Base-by-base conservation (phyloP, 768 basidiomycete genomes). In the Rhodotorula paludigena region DNA sequence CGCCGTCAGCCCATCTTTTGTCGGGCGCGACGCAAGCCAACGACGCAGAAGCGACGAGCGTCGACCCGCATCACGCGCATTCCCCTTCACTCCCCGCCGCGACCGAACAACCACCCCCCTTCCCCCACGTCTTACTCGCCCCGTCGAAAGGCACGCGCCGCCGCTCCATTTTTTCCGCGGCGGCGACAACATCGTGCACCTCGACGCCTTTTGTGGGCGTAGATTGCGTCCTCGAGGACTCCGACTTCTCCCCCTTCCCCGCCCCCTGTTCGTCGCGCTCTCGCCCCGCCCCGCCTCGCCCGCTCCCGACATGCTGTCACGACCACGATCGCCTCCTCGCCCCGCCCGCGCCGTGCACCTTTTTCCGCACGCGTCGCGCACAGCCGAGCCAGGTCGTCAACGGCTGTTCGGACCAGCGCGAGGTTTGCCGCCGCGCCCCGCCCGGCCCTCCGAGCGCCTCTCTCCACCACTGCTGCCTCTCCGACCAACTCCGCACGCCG, bases 151-250 rank as follows among this genome's bases (percentile, higher is more conserved):
- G n/a, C n/a, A n/a, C n/a, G n/a, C n/a, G n/a, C n/a, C n/a, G n/a
- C n/a, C n/a, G n/a, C n/a, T n/a, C n/a, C n/a, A n/a, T n/a, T n/a
- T n/a, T n/a, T n/a, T n/a, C n/a, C n/a, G 54, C 54, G 38, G 25
- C 54, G 54, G 25, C 32, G 30, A 16, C 30, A 9, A 8, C 52
- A 9, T 5, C n/a, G 8, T 16, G 11, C 35, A 14, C 54, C 38
- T 16, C n/a, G 25, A 16, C 54, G 54, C 54, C 53, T 55, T 55
- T 55, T 55, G 36, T n/a, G 35, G 54, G 54, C 54, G 54, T 55
- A 55, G 54, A 55, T 9, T 55, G 54, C 54, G 54, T 55, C 54
- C 54, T 28, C 35, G 21, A 55, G 54, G 54, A 55, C 54, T 28
- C 38, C 54, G 54, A 55, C 38, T 36, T 25, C 5, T 28, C 35